Evolutionary conservation across 2,329 filamentous ascomycete genomes (phyloP), one percentile per base, ranked within the genome.

Genomic region (Aspergillus pseudoterreus): DNA sequence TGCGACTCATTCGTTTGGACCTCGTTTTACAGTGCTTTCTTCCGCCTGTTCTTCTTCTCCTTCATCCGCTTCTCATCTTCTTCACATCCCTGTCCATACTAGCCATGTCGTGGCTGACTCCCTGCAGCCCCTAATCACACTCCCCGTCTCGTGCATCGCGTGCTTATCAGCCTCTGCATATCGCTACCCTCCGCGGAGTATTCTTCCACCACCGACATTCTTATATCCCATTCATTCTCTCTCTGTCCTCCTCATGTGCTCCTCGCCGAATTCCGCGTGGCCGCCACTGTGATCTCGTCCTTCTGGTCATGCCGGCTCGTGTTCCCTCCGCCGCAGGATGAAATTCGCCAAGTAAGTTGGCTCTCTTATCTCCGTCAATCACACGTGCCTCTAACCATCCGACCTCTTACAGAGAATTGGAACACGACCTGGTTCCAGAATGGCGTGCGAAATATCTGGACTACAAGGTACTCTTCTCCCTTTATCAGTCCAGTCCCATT

Each of bases 401-500:
- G 46, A 42, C 47, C 50, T 22, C 22, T 43, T 14, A 57, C 54
- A 84, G 81, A 67, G 90, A 95, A 75, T 80, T 96, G 57, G 90
- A 96, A 67, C 83, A 88, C 66, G 88, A 95, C 63, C 82, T 91
- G 49, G 90, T 96, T 58, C 92, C 92, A 67, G 92, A 97, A 82
- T 97, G 92, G 92, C 84, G 88, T 64, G 82, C 86, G 70, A 95
- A 96, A 72, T 97, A 96, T 71, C 81, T 97, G 62, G 84, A 96
- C 73, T 97, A 97, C 79, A 96, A 95, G 80, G 85, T 85, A 51
- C 49, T 70, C 50, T 51, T 51, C 45, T 60, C 39, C 47, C 50
- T 19, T 53, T 55, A 32, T 50, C 35, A 10, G 33, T 39, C 19
- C 43, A 39, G 27, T 17, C 17, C 3, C 19, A 19, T 19, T 19